Conservation (phyloP, 2,329 filamentous ascomycete species). For the Aspergillus caelatus region DNA sequence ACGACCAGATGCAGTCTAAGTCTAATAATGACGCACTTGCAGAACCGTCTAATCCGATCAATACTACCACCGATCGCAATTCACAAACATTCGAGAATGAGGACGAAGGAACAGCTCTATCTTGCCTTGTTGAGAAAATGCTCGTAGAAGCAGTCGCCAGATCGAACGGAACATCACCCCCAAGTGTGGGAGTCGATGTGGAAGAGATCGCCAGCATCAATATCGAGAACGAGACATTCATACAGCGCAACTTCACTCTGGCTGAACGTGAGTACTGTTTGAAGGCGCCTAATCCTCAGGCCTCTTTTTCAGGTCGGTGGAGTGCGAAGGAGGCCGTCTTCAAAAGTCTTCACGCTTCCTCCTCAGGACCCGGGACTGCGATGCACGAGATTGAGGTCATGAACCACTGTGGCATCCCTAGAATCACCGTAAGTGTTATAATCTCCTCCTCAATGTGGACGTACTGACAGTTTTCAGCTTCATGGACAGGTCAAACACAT, state of each 20-base stretch:
- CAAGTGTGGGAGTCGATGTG: slow-evolving; percentile 19
- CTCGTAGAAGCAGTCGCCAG: slow-evolving; percentile 3
- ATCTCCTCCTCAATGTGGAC: neutral
- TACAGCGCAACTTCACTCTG: slow-evolving; percentile 90
- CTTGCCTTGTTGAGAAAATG: slow-evolving; percentile 15
- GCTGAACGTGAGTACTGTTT: slow-evolving; percentile 84
- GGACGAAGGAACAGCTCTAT: neutral
- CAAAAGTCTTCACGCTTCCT: slow-evolving; percentile 20
- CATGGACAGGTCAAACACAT: slow-evolving; percentile 3
- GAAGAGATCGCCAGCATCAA: slow-evolving; percentile 86
- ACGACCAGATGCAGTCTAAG: neutral
- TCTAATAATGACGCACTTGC: neutral
- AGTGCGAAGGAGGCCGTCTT: slow-evolving; percentile 59
- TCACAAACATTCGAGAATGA: neutral
- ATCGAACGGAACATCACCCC: neutral
- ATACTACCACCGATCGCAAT: neutral
- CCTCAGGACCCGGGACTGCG: slow-evolving; percentile 13
- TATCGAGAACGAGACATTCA: slow-evolving; percentile 87
- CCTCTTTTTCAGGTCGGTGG: slow-evolving; percentile 69
- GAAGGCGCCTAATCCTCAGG: slow-evolving; percentile 75
- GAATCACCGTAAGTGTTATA: slow-evolving; percentile 11
- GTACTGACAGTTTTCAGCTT: slow-evolving; percentile 4
- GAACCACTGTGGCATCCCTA: slow-evolving; percentile 13
- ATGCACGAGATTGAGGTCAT: slow-evolving; percentile 23
- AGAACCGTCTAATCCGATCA: neutral